Conservation (phyloP, 2,329 filamentous ascomycete genomes). For the Monosporascus sp. region DNA sequence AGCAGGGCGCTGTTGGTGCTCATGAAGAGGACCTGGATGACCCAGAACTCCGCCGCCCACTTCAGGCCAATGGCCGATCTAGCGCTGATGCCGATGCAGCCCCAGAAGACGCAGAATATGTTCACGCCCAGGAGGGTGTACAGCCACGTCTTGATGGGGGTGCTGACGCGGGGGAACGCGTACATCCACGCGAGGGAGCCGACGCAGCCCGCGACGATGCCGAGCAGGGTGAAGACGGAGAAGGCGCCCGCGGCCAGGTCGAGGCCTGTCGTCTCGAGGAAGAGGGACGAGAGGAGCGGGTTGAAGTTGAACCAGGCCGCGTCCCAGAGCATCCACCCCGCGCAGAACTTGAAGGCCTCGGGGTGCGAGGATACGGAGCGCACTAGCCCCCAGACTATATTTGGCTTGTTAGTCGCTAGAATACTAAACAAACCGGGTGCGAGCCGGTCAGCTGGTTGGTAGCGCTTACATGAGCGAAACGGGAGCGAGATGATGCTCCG, state of each 20-base stretch:
- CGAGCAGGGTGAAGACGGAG: conserved; percentile 10
- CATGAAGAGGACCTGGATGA: conserved; percentile 8
- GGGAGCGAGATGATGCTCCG: no score
- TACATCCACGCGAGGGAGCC: conserved; percentile 13
- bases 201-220: conserved; percentile 5
- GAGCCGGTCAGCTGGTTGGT: no score
- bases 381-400: conserved; percentile 3
- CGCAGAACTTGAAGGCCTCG: conserved; percentile 12
- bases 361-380: conserved; percentile 9
- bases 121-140: conserved; percentile 9
- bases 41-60: conserved; percentile 10
- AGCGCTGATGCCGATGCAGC: conserved; percentile 6
- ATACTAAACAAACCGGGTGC: background rate
- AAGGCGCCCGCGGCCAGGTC: conserved; percentile 6
- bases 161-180: conserved; percentile 2
- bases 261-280: conserved; percentile 8
- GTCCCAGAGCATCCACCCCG: conserved; percentile 13
- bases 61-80: conserved; percentile 10
- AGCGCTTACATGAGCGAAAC: no score
- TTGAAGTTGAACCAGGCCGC: conserved; percentile 10
- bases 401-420: background rate
- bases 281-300: conserved; percentile 5
- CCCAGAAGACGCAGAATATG: conserved; percentile 7
- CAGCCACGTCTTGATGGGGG: conserved; percentile 8
- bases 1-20: conserved; percentile 8